A percentile compares a stretch with the other conserved stretches of the same genome.
These are phyloP conservation scores for Lipomyces anomalus DNA, from an alignment of 805 yeast species.

Conservation along the genomic window DNA sequence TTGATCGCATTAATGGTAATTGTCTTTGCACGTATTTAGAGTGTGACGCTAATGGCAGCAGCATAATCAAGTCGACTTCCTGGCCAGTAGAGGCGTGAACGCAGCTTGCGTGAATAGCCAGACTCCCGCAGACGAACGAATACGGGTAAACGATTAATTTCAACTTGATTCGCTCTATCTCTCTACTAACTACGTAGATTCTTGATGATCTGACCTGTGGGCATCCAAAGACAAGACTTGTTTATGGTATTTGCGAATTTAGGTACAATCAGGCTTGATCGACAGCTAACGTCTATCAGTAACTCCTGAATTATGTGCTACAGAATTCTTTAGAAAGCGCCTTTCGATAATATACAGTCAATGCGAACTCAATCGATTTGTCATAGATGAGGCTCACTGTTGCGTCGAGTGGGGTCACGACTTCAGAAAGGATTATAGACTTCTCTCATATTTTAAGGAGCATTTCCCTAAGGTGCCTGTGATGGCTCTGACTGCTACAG, in stretches of 20 bases:
- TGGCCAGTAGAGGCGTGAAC: neutral
- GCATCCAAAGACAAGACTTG: neutral
- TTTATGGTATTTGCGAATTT: neutral
- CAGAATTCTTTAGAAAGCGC: neutral
- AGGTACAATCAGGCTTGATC: neutral
- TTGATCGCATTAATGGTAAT: constrained; percentile 76
- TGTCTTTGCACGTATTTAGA: neutral
- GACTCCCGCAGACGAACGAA: neutral
- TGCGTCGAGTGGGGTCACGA: constrained; percentile 98
- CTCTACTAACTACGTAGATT: no score
- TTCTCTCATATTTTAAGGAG: constrained; percentile 61
- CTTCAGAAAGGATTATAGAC: constrained; percentile 89
- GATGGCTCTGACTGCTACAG: constrained; percentile 96
- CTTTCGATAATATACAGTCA: neutral
- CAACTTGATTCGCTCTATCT: no score
- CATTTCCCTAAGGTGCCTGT: constrained; percentile 75
- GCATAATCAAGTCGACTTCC: neutral
- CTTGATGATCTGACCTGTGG: neutral
- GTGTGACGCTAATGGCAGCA: no score
- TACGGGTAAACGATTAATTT: neutral
- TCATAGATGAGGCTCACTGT: constrained; percentile 96
- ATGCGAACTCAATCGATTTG: constrained; percentile 30
- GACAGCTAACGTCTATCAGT: neutral
- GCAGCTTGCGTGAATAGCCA: neutral
- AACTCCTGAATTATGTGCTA: neutral